phyloP scores from a whole-genome alignment of 768 basidiomycete species.

The Crepidotus variabilis region DNA sequence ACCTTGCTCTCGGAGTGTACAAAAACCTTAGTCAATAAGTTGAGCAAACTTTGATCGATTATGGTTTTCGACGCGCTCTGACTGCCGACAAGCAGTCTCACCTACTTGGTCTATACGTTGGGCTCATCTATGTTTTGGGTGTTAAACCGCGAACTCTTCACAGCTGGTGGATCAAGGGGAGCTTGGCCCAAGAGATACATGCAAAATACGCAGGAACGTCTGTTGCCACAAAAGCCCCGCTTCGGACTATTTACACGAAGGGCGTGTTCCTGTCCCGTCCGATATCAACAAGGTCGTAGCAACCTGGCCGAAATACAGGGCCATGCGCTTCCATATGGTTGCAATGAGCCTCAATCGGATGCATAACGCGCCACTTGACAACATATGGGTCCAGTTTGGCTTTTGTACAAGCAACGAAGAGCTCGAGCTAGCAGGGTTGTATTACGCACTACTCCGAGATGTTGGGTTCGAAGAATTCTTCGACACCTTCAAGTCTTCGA shows the following conservation, averaged over 20 bases:
- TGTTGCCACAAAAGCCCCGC: background rate
- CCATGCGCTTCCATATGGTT: background rate
- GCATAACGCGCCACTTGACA: constrained; percentile 12
- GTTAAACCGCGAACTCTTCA: constrained; percentile 25
- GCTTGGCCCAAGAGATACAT: constrained; percentile 27
- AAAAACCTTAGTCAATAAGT: constrained; percentile 24
- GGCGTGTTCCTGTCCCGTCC: background rate
- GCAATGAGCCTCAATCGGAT: background rate
- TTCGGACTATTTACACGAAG: background rate
- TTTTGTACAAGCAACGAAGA: constrained; percentile 16
- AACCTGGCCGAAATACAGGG: background rate
- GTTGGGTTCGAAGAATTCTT: constrained; percentile 34
- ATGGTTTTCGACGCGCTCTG: constrained; percentile 27
- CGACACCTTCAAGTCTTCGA: constrained; percentile 19
- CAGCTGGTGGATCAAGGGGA: constrained; percentile 28
- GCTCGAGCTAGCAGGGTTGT: constrained; percentile 11
- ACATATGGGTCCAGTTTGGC: constrained; percentile 20
- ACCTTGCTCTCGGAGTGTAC: constrained; percentile 25
- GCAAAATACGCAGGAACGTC: background rate
- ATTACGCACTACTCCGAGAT: constrained; percentile 19
- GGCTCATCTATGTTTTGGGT: constrained; percentile 17
- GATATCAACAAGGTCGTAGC: background rate
- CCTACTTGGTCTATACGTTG: constrained; percentile 29
- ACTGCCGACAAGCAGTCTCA: constrained; percentile 8
- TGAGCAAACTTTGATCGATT: constrained; percentile 28